Percentiles rank a stretch among this genome's conserved stretches.
Evolutionary conservation across 2,329 filamentous ascomycete genomes (phyloP).

Genomic region (Chalaropsis ovoidea): DNA sequence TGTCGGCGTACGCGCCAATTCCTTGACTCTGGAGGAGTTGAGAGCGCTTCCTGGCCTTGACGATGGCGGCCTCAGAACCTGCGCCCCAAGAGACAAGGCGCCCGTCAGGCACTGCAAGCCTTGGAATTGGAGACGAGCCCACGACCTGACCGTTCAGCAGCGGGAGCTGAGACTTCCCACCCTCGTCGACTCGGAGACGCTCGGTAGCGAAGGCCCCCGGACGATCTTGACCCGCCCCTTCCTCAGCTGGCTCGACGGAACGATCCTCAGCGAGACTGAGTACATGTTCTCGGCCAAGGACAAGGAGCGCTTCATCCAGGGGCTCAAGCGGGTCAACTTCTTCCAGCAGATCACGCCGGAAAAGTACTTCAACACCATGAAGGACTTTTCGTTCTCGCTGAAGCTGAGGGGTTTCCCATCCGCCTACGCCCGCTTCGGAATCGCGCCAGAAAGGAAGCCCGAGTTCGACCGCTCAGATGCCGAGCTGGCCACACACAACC

Average conservation of each 20-base stretch:
- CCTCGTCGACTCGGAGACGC: background rate
- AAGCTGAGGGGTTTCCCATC: constrained; percentile 6
- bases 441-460: background rate
- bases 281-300: constrained; percentile 9
- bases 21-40: background rate
- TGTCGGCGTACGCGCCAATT: background rate
- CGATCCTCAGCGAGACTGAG: background rate
- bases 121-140: constrained; percentile 10
- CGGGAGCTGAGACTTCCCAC: constrained; percentile 13
- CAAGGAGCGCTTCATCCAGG: constrained; percentile 9
- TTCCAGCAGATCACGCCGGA: constrained; percentile 14
- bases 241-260: constrained; percentile 19
- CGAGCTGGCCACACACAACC: background rate
- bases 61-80: constrained; percentile 14
- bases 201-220: constrained; percentile 15
- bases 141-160: background rate
- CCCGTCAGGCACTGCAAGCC: background rate
- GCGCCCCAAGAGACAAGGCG: constrained; percentile 13
- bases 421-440: constrained; percentile 7
- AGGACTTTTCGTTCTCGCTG: constrained; percentile 7
- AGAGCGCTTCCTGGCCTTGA: background rate
- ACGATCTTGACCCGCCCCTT: background rate
- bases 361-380: background rate
- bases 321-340: constrained; percentile 16
- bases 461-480: background rate